Percentiles rank a stretch among this genome's conserved stretches.
phyloP scores from a whole-genome alignment of 306 rosid genomes.

The Glycyrrhiza uralensis region DNA sequence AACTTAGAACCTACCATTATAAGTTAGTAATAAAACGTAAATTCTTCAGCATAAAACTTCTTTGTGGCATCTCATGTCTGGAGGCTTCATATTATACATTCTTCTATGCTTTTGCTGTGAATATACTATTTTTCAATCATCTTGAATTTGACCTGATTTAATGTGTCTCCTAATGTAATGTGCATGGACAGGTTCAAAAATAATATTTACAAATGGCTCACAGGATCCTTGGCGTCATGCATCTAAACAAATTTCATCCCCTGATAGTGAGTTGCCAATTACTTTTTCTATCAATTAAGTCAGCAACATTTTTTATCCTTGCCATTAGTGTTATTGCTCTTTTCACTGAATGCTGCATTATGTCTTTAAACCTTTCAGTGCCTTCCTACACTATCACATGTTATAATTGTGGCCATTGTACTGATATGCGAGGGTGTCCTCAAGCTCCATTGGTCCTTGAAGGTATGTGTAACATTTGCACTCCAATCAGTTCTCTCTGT shows the following conservation, averaged over 20 bases:
- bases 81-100: neutral
- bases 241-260: slow-evolving; percentile 73
- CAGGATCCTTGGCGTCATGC: slow-evolving; percentile 99
- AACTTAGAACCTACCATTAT: neutral
- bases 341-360: neutral
- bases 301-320: slow-evolving; percentile 14
- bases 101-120: neutral
- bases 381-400: slow-evolving; percentile 74
- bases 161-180: slow-evolving; percentile 12
- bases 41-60: neutral
- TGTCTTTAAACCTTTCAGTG: slow-evolving; percentile 50
- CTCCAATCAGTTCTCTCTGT: neutral
- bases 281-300: slow-evolving; percentile 14
- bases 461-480: slow-evolving; percentile 45
- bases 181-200: slow-evolving; percentile 74
- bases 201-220: slow-evolving; percentile 83
- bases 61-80: neutral
- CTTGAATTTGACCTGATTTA: neutral
- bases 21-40: neutral
- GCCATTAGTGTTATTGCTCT: neutral
- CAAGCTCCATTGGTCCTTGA: slow-evolving; percentile 62
- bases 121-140: neutral
- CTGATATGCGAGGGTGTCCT: slow-evolving; percentile 87
- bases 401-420: slow-evolving; percentile 81
- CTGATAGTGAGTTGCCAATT: slow-evolving; percentile 64